Conservation (phyloP, 805 yeast genomes). For the Wickerhamomyces tratensis region DNA sequence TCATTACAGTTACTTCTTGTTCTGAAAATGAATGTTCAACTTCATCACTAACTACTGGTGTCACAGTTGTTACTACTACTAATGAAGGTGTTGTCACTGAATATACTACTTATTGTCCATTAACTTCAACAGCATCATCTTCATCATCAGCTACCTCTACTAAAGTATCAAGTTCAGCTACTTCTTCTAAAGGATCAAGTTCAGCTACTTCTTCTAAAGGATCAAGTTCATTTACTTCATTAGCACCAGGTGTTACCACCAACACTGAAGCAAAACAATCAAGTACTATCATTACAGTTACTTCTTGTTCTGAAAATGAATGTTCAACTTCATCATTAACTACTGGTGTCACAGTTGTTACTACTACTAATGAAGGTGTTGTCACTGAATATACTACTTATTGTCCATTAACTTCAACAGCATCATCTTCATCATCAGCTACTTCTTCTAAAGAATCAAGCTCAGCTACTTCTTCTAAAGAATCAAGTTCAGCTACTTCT, state of each 20-base stretch:
- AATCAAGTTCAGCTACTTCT: constrained; percentile 3
- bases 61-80: constrained; percentile 7
- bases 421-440: background rate
- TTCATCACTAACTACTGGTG: constrained; percentile 8
- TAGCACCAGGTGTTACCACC: no score
- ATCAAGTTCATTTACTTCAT: no score
- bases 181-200: background rate
- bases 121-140: background rate
- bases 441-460: background rate
- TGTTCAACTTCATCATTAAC: constrained; percentile 8
- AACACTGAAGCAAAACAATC: no score
- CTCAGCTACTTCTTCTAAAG: background rate
- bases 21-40: constrained; percentile 4
- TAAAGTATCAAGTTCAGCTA: background rate
- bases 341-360: constrained; percentile 16
- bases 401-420: constrained; percentile 10
- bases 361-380: constrained; percentile 23
- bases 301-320: constrained; percentile 22
- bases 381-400: constrained; percentile 15
- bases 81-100: background rate
- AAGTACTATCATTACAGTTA: constrained; percentile 14
- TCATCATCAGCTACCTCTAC: background rate
- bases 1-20: constrained; percentile 10
- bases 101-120: constrained; percentile 1
- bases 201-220: no score